These are phyloP conservation scores for Tricholoma furcatifolium DNA, from an alignment of 768 basidiomycete species.

Conservation along the genomic window DNA sequence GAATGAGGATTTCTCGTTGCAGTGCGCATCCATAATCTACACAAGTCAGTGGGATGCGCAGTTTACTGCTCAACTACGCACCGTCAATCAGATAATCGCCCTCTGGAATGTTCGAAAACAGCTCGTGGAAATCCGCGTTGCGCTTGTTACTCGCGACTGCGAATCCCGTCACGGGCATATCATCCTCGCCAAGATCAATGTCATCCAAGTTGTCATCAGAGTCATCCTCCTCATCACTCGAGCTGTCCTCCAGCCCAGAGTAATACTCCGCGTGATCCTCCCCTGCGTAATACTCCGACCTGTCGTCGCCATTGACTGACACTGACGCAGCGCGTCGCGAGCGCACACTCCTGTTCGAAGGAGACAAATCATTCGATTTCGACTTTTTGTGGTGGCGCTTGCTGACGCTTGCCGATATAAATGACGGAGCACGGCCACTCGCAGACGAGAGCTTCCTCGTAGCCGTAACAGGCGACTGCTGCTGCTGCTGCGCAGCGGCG, in stretches of 20 bases:
- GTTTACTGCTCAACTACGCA: conserved; percentile 32
- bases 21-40: conserved; percentile 97
- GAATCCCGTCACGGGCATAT: conserved; percentile 93
- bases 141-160: conserved; percentile 94
- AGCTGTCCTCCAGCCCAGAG: conserved; percentile 37
- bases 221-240: conserved; percentile 29
- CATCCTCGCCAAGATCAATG: conserved; percentile 58
- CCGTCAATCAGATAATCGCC: conserved; percentile 99
- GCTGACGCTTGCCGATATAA: conserved; percentile 26
- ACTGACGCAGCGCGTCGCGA: conserved; percentile 13
- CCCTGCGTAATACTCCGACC: conserved; percentile 27
- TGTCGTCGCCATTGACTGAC: conserved; percentile 31
- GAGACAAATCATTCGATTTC: conserved; percentile 31
- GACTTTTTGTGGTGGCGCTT: conserved; percentile 23
- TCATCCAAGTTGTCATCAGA: conserved; percentile 38
- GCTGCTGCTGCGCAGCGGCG: too few species aligned
- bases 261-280: conserved; percentile 37
- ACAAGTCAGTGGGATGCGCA: conserved; percentile 1
- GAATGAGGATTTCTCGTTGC: conserved; percentile 94
- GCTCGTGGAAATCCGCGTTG: conserved; percentile 93
- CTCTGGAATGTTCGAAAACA: conserved; percentile 87
- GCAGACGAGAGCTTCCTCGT: conserved; percentile 12
- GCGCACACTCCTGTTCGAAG: conserved; percentile 25
- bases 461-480: conserved; percentile 6
- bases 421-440: conserved; percentile 24